Percentiles rank a stretch among this genome's conserved stretches.
phyloP scores from a whole-genome alignment of 2,329 filamentous ascomycete species.

The Xylariaceae sp. region DNA sequence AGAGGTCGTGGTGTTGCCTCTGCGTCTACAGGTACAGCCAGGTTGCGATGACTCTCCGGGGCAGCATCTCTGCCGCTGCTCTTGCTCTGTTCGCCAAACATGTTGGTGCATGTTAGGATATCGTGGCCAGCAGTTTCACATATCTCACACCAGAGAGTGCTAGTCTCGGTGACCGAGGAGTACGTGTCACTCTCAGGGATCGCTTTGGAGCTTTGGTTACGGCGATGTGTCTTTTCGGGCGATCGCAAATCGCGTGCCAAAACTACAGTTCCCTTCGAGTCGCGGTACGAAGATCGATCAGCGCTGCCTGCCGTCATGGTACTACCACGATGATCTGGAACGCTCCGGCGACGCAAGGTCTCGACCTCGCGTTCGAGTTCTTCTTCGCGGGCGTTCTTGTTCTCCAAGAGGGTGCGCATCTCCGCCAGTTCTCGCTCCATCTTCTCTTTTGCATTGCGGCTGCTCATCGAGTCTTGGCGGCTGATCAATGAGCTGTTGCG shows the following conservation, averaged over 20 bases:
- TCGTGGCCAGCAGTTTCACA: constrained; percentile 91
- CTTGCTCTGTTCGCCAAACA: constrained; percentile 56
- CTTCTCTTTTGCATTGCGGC: constrained; percentile 60
- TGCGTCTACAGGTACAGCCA: constrained; percentile 38
- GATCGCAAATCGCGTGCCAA: constrained; percentile 50
- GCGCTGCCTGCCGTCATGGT: constrained; percentile 46
- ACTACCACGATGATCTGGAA: constrained; percentile 46
- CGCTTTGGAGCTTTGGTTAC: constrained; percentile 56
- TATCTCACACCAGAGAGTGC: constrained; percentile 86
- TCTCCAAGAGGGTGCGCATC: constrained; percentile 67
- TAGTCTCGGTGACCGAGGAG: constrained; percentile 68
- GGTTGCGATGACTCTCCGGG: constrained; percentile 37
- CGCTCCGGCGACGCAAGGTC: constrained; percentile 49
- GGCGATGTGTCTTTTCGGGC: constrained; percentile 46
- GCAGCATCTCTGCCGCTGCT: constrained; percentile 33
- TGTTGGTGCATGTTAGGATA: constrained; percentile 88
- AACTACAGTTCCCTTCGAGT: constrained; percentile 63
- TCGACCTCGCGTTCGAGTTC: constrained; percentile 83
- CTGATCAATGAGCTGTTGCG: constrained; percentile 35
- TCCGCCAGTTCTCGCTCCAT: constrained; percentile 79
- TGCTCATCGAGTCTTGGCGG: constrained; percentile 49
- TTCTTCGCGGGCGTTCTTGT: constrained; percentile 71
- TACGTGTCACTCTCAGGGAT: constrained; percentile 69
- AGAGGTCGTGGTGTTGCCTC: constrained; percentile 53
- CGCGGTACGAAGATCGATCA: constrained; percentile 56